phyloP scores from a whole-genome alignment of 164 flowering plant genomes.

The Umbilicus rupestris region DNA sequence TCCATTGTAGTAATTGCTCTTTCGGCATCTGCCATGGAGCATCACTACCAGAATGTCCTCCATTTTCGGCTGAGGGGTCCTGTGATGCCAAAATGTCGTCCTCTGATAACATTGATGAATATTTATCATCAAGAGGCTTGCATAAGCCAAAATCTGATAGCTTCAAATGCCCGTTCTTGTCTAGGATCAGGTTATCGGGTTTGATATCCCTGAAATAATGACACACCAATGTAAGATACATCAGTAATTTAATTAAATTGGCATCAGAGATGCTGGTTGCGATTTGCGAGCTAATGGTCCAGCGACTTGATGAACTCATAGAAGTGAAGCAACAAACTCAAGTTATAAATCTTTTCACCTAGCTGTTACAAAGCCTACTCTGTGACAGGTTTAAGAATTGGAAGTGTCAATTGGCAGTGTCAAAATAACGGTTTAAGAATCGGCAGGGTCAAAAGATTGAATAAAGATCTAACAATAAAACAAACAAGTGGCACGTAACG shows the following conservation, averaged over 20 bases:
- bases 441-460: neutral
- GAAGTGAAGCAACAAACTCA: neutral
- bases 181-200: slow-evolving; percentile 88
- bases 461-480: neutral
- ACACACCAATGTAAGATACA: slow-evolving; percentile 9
- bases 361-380: too few relatives aligned
- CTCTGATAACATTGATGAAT: slow-evolving; percentile 53
- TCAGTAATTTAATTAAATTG: neutral
- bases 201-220: slow-evolving; percentile 70
- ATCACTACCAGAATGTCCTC: slow-evolving; percentile 28
- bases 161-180: slow-evolving; percentile 85
- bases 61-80: slow-evolving; percentile 34
- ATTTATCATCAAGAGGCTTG: slow-evolving; percentile 75
- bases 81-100: slow-evolving; percentile 41
- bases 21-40: slow-evolving; percentile 74
- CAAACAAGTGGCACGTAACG: neutral
- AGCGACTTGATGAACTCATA: neutral
- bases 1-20: slow-evolving; percentile 73
- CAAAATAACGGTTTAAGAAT: neutral
- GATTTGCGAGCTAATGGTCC: neutral
- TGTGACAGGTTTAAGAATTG: too few relatives aligned
- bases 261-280: neutral
- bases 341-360: too few relatives aligned
- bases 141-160: slow-evolving; percentile 97
- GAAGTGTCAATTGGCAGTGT: too few relatives aligned